Percentiles rank a stretch among this genome's conserved stretches.
Conservation (phyloP, 2,329 filamentous ascomycete species). For the Calycina marina region DNA sequence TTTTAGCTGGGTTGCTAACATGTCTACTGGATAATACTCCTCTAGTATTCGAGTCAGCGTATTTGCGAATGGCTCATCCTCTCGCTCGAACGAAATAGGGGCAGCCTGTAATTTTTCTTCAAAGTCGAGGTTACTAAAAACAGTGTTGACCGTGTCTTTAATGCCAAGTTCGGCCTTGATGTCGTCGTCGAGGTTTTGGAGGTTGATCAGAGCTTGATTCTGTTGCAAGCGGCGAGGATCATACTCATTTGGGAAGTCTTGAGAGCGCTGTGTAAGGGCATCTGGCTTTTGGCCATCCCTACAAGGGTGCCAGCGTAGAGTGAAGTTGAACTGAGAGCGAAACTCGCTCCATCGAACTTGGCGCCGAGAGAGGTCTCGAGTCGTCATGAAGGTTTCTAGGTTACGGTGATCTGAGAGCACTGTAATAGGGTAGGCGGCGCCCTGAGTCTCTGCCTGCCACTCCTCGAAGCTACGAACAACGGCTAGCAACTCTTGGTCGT, state of each 20-base stretch:
- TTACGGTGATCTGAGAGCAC: constrained; percentile 1
- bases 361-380: not conserved
- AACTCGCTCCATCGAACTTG: not conserved
- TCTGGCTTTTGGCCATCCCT: not conserved
- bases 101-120: not conserved
- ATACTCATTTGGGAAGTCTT: not conserved
- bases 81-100: not conserved
- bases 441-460: not conserved
- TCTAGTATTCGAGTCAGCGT: not conserved
- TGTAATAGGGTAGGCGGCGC: not conserved
- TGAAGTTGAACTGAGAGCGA: not conserved
- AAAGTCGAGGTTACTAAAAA: not conserved
- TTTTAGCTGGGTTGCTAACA: not conserved
- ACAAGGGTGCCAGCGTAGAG: too few relatives aligned
- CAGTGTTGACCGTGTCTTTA: not conserved
- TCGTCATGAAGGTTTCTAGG: constrained; percentile 1
- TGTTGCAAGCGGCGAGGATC: not conserved
- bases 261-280: not conserved
- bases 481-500: not conserved
- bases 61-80: not conserved
- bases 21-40: not conserved
- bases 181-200: not conserved
- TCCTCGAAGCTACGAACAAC: not conserved
- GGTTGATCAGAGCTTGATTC: not conserved
- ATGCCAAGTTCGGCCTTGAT: not conserved